Base-by-base conservation (phyloP, 495 filamentous ascomycete genomes). In the Filosporella fistucella region DNA sequence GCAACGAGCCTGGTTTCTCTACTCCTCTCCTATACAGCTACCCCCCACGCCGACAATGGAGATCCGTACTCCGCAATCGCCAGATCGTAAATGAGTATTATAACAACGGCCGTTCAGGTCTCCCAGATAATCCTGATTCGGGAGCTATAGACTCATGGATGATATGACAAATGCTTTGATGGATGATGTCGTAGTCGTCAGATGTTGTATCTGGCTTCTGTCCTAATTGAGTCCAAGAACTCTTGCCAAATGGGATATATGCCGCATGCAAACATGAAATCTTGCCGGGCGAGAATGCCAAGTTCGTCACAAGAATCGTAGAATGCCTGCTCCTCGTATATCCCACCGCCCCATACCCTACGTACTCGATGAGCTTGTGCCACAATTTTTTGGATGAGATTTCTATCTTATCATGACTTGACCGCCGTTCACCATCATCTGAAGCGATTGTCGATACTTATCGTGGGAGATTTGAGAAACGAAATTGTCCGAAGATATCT, bases 161-260 rank as follows among this genome's bases (percentile, higher is more conserved):
- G 9, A 52, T 81, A 11, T 81, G 76, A 76, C 76, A 79, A 13
- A 43, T 35, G 16, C 4, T 36, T n/a, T n/a, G 7, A 85, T 0
- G 90, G 86, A 57, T 95, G 89, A 54, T 91, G 85, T 18, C 87
- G 75, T 10, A 96, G 67, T n/a, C 82, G 64, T 42, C 76, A 79
- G 29, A 94, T 68, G 52, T 95, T 89, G 44, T 79, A 82, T 20
- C 76, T 60, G 10, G 85, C 83, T 65, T 95, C 91, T n/a, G 72
- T 58, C 32, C 79, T 70, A 42, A 95, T 78, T 1, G 79, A 82
- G 14, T 75, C 69, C 9, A 86, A 68, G 29, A 90, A 74, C 8
- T 72, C 72, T 1, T 82, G 77, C 71, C 81, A 73, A 11, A 71
- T 74, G 0, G 83, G 82, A 61, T 85, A 85, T 60, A 79, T 77